Evolutionary conservation across 2,329 filamentous ascomycete genomes (phyloP), one percentile per base, ranked within the genome.

Genomic region (Orbilia quercus): DNA sequence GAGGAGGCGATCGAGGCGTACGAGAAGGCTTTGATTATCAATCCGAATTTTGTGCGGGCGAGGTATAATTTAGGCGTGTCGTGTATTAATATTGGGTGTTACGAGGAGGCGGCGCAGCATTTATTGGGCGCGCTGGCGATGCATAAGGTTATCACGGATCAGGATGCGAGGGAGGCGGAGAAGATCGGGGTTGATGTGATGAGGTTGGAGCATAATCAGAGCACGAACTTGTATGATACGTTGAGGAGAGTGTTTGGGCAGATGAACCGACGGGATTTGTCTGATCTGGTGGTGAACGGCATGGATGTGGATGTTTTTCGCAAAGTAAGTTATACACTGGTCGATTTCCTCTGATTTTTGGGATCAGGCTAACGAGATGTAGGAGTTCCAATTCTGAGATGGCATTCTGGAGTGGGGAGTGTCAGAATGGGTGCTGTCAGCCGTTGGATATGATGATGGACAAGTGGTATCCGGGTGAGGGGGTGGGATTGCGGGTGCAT

Each of bases 1-100:
- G 95, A 99, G 82, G 95, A 99, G 81, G 95, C 95, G 70, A 99
- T 99, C 78, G 91, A 93, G 47, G 95, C 95, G 0, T 99, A 99
- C 81, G 92, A 96, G 79, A 92, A 94, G 79, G 95, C 95, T 0
- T 86, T 99, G 7, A 90, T 89, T 45, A 87, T 97, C 73, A 90
- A 93, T 65, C 91, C 94, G 62, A 99, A 99, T 83, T 99, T 99
- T 80, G 96, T 99, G 16, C 91, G 95, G 69, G 95, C 95, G 1
- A 87, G 95, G 47, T 99, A 99, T 84, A 99, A 99, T 81, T 87
- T 99, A 0, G 95, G 95, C 48, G 95, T 98, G 7, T 91, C 88
- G 71, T 98, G 95, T 81, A 98, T 99, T 81, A 98, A 98, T 82
- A 96, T 98, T 77, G 93, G 93, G 62, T 97, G 94, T 81, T 93